A percentile compares a stretch with the other conserved stretches of the same genome.
phyloP scores from a whole-genome alignment of 192 early-diverging fungal genomes.

The Coemansia erecta region DNA sequence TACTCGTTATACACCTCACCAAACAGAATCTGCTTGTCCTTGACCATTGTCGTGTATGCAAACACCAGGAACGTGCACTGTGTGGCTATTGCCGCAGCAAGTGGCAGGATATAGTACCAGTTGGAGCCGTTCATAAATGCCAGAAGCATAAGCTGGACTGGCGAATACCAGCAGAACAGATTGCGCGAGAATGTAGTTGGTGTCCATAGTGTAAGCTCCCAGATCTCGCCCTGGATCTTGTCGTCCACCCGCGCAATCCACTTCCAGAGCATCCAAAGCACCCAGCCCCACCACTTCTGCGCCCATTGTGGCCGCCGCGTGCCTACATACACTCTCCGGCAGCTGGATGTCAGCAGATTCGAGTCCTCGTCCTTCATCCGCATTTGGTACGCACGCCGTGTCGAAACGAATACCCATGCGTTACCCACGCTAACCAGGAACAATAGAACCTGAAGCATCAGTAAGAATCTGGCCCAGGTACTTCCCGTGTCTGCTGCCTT shows the following conservation, averaged over 20 bases:
- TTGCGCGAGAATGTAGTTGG: conserved; percentile 49
- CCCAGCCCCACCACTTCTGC: conserved; percentile 25
- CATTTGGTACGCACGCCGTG: conserved; percentile 40
- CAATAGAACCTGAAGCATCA: conserved; percentile 25
- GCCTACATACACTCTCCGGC: conserved; percentile 32
- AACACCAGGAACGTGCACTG: conserved; percentile 53
- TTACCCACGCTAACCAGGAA: conserved; percentile 39
- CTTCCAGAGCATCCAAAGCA: conserved; percentile 34
- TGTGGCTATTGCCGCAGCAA: conserved; percentile 50
- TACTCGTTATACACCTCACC: conserved; percentile 61
- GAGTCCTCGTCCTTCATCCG: conserved; percentile 25
- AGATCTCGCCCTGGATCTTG: conserved; percentile 41
- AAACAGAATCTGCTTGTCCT: conserved; percentile 64
- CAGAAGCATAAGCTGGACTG: conserved; percentile 59
- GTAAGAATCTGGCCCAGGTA: conserved; percentile 19
- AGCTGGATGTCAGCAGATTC: conserved; percentile 20
- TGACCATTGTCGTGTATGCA: conserved; percentile 39
- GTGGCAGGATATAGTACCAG: conserved; percentile 58
- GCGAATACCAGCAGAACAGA: conserved; percentile 63
- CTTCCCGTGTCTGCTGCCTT: background rate
- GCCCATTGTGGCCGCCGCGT: conserved; percentile 42
- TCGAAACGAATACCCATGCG: conserved; percentile 30
- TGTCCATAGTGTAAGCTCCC: conserved; percentile 54
- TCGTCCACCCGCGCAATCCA: conserved; percentile 32
- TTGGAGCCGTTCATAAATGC: conserved; percentile 54